These are phyloP conservation scores for Rhynchospora breviuscula DNA, from an alignment of 176 grass and related monocot species.

Conservation along the genomic window DNA sequence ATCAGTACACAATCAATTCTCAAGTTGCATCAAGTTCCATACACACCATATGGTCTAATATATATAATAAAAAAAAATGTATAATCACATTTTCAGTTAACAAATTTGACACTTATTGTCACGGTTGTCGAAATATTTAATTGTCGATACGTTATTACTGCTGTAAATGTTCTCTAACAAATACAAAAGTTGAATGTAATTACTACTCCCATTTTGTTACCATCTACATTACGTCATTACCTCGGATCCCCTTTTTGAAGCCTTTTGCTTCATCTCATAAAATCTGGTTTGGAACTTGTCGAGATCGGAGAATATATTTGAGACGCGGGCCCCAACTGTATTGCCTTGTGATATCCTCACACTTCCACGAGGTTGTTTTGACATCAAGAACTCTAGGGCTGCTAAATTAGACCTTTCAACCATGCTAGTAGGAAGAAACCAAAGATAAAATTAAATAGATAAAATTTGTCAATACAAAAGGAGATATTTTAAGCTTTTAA, in stretches of 20 bases:
- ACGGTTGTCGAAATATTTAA: neutral
- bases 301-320: conserved; percentile 70
- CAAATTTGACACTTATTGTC: neutral
- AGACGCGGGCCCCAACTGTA: conserved; percentile 38
- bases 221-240: conserved; percentile 11
- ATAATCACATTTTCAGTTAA: neutral
- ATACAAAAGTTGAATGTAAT: neutral
- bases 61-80: neutral
- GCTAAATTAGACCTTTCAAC: conserved; percentile 71
- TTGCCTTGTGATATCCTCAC: conserved; percentile 78
- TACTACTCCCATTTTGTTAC: neutral
- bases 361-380: conserved; percentile 71
- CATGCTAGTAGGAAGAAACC: conserved; percentile 26
- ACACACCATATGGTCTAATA: neutral
- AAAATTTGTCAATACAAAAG: neutral
- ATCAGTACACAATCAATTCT: neutral
- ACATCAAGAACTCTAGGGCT: conserved; percentile 85
- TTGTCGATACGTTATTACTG: neutral
- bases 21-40: neutral
- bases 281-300: conserved; percentile 64
- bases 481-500: neutral
- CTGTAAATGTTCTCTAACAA: neutral
- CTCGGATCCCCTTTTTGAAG: conserved; percentile 50
- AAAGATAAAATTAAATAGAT: conserved; percentile 12
- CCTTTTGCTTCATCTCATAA: conserved; percentile 53